These are phyloP conservation scores for Termitomyces sp. DNA, from an alignment of 768 basidiomycete species.

Conservation along the genomic window DNA sequence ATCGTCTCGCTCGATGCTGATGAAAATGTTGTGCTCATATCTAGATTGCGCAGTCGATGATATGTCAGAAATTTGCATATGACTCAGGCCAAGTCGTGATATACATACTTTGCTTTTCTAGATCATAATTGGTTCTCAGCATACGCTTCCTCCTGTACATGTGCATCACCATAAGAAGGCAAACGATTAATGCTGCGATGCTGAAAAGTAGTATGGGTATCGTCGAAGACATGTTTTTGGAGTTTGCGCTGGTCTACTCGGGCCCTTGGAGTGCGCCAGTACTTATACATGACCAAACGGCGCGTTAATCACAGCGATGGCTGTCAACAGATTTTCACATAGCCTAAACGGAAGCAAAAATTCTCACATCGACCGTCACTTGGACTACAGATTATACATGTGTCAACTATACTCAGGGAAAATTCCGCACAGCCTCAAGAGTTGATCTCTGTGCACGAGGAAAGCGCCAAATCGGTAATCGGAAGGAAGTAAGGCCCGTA, in stretches of 20 bases:
- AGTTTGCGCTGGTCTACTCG: neutral
- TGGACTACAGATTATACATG: neutral
- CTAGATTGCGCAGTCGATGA: too few relatives aligned
- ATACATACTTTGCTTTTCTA: neutral
- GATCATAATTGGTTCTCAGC: neutral
- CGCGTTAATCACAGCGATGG: neutral
- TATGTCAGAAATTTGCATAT: too few relatives aligned
- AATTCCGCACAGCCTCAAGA: neutral
- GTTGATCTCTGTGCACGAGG: too few relatives aligned
- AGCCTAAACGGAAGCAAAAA: neutral
- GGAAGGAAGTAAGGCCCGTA: neutral
- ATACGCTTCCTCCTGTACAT: neutral
- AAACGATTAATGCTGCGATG: too few relatives aligned
- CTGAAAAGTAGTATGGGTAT: too few relatives aligned
- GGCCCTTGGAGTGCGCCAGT: neutral
- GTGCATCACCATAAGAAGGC: neutral
- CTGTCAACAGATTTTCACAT: neutral
- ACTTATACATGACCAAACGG: neutral
- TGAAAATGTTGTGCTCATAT: too few relatives aligned
- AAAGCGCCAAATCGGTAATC: neutral
- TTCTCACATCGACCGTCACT: neutral
- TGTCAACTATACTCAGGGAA: neutral
- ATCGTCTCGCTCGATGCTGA: too few relatives aligned
- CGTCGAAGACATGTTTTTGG: neutral
- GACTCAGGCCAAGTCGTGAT: too few relatives aligned